Conservation (phyloP, 495 filamentous ascomycete species). For the Immersiella caudata region DNA sequence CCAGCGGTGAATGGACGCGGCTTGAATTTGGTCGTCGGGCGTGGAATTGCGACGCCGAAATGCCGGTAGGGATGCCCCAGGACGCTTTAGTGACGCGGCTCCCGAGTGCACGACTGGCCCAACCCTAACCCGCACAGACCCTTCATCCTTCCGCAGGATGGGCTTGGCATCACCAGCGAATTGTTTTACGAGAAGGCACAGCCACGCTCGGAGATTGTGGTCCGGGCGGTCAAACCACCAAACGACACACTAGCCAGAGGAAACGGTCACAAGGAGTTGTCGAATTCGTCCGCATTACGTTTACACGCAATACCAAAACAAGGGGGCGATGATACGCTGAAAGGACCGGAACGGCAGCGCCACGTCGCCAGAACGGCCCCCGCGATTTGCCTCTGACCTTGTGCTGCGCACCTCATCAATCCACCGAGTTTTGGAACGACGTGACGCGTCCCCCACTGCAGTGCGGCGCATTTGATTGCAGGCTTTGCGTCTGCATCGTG, state of each 20-base stretch:
- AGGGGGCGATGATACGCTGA: not conserved
- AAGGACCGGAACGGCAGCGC: not conserved
- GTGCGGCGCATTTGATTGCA: not conserved
- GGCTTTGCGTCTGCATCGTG: not conserved
- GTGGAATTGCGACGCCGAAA: too few relatives aligned
- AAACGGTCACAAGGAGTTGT: too few relatives aligned
- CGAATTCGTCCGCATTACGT: not conserved
- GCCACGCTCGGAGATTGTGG: not conserved
- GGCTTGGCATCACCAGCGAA: not conserved
- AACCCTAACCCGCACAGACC: too few relatives aligned
- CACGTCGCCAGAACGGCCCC: too few relatives aligned
- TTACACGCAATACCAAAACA: not conserved
- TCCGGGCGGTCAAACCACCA: not conserved
- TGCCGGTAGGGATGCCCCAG: too few relatives aligned
- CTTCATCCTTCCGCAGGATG: not conserved
- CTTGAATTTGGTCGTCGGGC: too few relatives aligned
- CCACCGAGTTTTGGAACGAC: too few relatives aligned
- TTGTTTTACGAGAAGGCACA: not conserved
- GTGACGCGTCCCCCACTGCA: not conserved
- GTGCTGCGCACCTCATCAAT: too few relatives aligned
- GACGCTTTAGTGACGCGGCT: too few relatives aligned
- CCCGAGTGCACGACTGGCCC: too few relatives aligned
- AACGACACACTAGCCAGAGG: not conserved
- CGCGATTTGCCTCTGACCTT: too few relatives aligned
- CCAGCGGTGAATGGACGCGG: too few relatives aligned